Percentiles rank a stretch among this genome's conserved stretches.
Evolutionary conservation across 2,329 filamentous ascomycete species (phyloP).

Genomic region (Fusarium tjaetaba): DNA sequence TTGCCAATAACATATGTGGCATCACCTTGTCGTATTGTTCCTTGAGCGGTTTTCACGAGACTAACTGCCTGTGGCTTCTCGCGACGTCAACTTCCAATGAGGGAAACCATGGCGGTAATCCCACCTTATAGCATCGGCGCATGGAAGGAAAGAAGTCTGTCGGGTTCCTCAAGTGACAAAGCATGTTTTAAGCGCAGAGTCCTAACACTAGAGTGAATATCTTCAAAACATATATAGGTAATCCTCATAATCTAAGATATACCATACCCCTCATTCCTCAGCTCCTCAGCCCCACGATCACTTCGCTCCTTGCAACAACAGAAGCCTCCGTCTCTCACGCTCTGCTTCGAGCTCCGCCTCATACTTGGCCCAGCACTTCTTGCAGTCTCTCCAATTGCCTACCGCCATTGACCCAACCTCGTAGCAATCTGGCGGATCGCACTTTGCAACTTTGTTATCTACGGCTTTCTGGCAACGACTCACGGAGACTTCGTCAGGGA

Average conservation of each 20-base stretch:
- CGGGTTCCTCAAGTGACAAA: neutral
- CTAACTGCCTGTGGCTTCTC: neutral
- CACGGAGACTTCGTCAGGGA: neutral
- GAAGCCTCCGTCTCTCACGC: neutral
- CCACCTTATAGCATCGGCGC: neutral
- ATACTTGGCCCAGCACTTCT: neutral
- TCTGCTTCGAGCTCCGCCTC: neutral
- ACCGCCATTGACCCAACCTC: neutral
- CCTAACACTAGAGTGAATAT: neutral
- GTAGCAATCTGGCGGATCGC: neutral
- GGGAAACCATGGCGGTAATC: neutral
- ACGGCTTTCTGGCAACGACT: neutral
- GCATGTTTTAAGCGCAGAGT: neutral
- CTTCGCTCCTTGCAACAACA: neutral
- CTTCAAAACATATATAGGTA: neutral
- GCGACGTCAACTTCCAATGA: neutral
- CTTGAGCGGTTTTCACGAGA: neutral
- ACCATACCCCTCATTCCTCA: too few species aligned
- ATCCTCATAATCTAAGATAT: too few species aligned
- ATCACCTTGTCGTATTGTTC: too few species aligned
- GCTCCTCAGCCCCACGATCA: neutral
- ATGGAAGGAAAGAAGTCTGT: neutral
- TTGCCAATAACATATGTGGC: too few species aligned
- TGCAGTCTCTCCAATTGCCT: neutral
- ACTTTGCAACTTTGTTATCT: neutral